Base-by-base conservation (phyloP, 805 yeast genomes). In the Teunomyces pallodes region DNA sequence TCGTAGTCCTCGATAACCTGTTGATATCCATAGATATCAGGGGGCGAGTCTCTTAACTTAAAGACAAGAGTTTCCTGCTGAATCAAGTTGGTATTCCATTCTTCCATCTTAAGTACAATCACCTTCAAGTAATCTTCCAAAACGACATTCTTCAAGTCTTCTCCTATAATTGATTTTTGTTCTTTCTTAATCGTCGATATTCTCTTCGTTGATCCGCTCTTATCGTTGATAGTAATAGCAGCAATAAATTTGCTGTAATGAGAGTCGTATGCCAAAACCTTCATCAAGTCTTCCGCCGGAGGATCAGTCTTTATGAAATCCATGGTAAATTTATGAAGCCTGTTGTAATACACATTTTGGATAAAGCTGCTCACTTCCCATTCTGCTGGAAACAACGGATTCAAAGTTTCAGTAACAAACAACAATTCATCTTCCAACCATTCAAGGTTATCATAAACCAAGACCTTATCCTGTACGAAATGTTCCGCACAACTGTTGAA, bases 341-440 rank as follows among this genome's bases (percentile, higher is more conserved):
- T 81, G 26, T 74, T 71, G 61, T 86, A 91, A 67, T 90, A 90
- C 55, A 82, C 79, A 16, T 75, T 73, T 56, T 82, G 82, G 44
- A 84, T 79, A 46, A 78, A 77, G 20, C 77, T 70, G 58, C 84
- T 81, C 30, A 92, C 74, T 42, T 82, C 74, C 97, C 98, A 94
- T 47, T 77, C 73, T 14, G 61, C 59, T 0, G 98, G 97, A 51
- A 88, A 83, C 45, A 84, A 75, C 10, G 71, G 72, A 2, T 74
- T 65, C 20, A 89, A 68, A 28, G 82, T 82, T 17, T 78, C 77
- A 48, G 81, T 77, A 4, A 87, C 89, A 48, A 85, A 78, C 28
- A 77, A 66, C 47, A 94, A 68, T 58, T 92, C 97, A 54, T 86
- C 84, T 63, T 86, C 89, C 14, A 90, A 78, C 91, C 97, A 92